These are phyloP conservation scores for Cordyceps militaris DNA, from an alignment of 2,329 filamentous ascomycete genomes.

Conservation along the genomic window DNA sequence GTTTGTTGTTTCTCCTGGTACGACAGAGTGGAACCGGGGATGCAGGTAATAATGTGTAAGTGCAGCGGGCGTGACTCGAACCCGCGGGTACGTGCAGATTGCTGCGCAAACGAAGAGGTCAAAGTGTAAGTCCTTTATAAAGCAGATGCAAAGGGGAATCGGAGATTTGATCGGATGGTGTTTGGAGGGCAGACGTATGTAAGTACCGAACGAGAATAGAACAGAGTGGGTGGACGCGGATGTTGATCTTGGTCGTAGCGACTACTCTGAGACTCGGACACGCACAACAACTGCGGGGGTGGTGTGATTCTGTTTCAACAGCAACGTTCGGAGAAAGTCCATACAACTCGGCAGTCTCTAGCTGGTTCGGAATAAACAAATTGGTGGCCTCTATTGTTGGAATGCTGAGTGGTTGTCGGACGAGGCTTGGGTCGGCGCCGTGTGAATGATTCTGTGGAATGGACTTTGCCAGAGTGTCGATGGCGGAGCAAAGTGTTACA, in stretches of 20 bases:
- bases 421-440: neutral
- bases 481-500: neutral
- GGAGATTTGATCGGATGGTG: neutral
- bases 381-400: neutral
- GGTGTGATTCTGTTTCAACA: neutral
- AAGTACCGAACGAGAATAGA: neutral
- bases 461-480: neutral
- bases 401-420: neutral
- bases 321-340: neutral
- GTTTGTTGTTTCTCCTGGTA: slow-evolving; percentile 9
- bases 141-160: neutral
- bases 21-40: neutral
- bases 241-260: neutral
- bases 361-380: slow-evolving; percentile 1
- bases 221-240: neutral
- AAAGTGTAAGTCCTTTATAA: neutral
- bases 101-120: neutral
- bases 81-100: neutral
- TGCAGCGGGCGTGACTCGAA: slow-evolving; percentile 3
- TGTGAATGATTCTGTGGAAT: slow-evolving; percentile 1
- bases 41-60: slow-evolving; percentile 8
- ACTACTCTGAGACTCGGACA: neutral
- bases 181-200: neutral
- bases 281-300: slow-evolving; percentile 1
- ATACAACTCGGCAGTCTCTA: neutral